Percentiles rank a stretch among this genome's conserved stretches.
Evolutionary conservation across 2,329 filamentous ascomycete species (phyloP).

Genomic region (Paracamarosporium sp.): DNA sequence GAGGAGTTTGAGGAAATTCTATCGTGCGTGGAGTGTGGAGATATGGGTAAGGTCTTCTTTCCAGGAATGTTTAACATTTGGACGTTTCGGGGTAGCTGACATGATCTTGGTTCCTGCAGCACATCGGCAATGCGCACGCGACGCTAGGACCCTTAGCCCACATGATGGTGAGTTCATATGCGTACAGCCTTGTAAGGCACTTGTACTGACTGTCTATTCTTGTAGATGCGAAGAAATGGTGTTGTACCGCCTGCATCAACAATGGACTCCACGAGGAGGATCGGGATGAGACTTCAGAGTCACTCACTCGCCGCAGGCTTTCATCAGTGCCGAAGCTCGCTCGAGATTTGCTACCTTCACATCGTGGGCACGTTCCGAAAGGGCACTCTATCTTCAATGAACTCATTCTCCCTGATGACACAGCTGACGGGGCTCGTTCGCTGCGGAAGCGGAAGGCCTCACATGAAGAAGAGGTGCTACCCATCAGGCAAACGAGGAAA

Average conservation of each 20-base stretch:
- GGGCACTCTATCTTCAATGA: slow-evolving; percentile 77
- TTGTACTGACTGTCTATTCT: slow-evolving; percentile 24
- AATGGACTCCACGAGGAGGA: slow-evolving; percentile 47
- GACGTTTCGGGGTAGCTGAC: slow-evolving; percentile 50
- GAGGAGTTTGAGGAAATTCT: slow-evolving; percentile 83
- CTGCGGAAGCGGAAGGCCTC: slow-evolving; percentile 86
- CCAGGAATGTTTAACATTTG: slow-evolving; percentile 27
- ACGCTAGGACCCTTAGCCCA: slow-evolving; percentile 67
- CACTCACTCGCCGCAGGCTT: slow-evolving; percentile 56
- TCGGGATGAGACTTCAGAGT: slow-evolving; percentile 49
- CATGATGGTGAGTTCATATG: slow-evolving; percentile 65
- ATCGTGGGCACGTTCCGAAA: slow-evolving; percentile 68
- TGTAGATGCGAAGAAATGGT: slow-evolving; percentile 65
- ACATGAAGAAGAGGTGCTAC: slow-evolving; percentile 67
- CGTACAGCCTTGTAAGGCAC: slow-evolving; percentile 1
- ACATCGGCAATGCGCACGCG: slow-evolving; percentile 87
- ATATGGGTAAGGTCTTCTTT: slow-evolving; percentile 72
- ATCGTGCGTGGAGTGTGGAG: slow-evolving; percentile 77
- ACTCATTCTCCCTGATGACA: slow-evolving; percentile 73
- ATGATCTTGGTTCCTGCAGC: slow-evolving; percentile 67
- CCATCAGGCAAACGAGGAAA: slow-evolving; percentile 49
- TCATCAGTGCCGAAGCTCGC: slow-evolving; percentile 71
- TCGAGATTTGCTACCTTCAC: slow-evolving; percentile 74
- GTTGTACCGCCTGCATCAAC: slow-evolving; percentile 64
- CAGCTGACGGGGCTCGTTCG: slow-evolving; percentile 77